Evolutionary conservation across 768 basidiomycete genomes (phyloP).

Genomic region (Amanita thiersii): DNA sequence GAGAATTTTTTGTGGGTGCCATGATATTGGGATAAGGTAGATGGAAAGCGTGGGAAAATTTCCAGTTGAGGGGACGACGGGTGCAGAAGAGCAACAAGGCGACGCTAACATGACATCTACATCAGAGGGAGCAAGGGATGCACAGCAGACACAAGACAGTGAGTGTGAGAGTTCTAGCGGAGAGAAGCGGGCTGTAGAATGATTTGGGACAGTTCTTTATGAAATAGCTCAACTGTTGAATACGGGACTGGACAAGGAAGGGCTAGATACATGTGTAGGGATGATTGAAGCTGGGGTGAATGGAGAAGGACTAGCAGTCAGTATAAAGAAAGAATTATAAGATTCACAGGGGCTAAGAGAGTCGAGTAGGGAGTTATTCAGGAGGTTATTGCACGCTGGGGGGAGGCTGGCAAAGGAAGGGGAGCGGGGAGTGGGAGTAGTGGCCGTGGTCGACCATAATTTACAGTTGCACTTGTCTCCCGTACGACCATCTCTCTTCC

Average conservation of each 20-base stretch:
- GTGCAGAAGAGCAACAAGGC: background rate
- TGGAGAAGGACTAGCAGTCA: slow-evolving; percentile 84
- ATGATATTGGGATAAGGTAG: slow-evolving; percentile 21
- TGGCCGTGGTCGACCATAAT: background rate
- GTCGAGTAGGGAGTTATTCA: slow-evolving; percentile 67
- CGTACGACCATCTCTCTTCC: slow-evolving; percentile 4
- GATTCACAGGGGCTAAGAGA: slow-evolving; percentile 11
- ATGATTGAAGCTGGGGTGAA: slow-evolving; percentile 93
- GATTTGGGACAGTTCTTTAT: slow-evolving; percentile 51
- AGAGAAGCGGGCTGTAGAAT: background rate
- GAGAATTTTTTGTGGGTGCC: slow-evolving; percentile 31
- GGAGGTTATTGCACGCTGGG: slow-evolving; percentile 71
- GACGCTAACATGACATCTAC: slow-evolving; percentile 30
- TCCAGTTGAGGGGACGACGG: background rate
- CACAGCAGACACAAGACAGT: slow-evolving; percentile 69
- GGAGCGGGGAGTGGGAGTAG: slow-evolving; percentile 15
- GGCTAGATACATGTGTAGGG: slow-evolving; percentile 83
- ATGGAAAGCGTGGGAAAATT: slow-evolving; percentile 16
- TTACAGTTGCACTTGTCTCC: background rate
- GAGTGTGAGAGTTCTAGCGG: slow-evolving; percentile 18
- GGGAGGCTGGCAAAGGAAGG: slow-evolving; percentile 46
- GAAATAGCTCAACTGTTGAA: slow-evolving; percentile 87
- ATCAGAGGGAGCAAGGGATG: slow-evolving; percentile 51
- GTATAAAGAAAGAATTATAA: slow-evolving; percentile 9
- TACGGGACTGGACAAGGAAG: slow-evolving; percentile 83